Conservation (phyloP, 805 yeast species). For the Kuraishia capsulata region DNA sequence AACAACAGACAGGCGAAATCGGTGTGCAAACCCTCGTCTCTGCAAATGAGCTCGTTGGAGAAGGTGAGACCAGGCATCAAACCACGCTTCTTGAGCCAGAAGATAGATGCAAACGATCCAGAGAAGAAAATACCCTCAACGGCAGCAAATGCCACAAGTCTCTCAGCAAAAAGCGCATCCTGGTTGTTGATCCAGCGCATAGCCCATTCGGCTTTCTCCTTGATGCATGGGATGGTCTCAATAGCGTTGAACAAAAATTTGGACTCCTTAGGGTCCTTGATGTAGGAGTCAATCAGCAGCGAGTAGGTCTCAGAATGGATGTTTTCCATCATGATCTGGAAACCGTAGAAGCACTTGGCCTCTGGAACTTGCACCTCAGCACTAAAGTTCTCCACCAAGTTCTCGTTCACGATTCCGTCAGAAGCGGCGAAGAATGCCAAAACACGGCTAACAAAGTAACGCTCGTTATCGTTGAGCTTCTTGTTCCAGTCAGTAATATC, state of each 20-base stretch:
- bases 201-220: constrained; percentile 98
- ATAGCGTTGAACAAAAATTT: constrained; percentile 90
- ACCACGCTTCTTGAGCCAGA: constrained; percentile 99
- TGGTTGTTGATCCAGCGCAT: constrained; percentile 91
- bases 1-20: constrained; percentile 95
- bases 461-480: constrained; percentile 81
- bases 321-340: constrained; percentile 99
- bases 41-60: constrained; percentile 93
- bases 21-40: constrained; percentile 98
- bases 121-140: constrained; percentile 98
- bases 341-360: constrained; percentile 97
- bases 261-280: constrained; percentile 92
- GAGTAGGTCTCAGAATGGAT: constrained; percentile 98
- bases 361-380: constrained; percentile 97
- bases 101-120: constrained; percentile 96
- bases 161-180: constrained; percentile 86
- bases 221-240: constrained; percentile 92
- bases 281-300: constrained; percentile 85
- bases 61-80: constrained; percentile 98
- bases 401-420: constrained; percentile 97
- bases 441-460: constrained; percentile 85
- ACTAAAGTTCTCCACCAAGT: constrained; percentile 92
- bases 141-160: constrained; percentile 97
- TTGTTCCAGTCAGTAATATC: constrained; percentile 91
- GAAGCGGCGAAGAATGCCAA: constrained; percentile 98